These are phyloP conservation scores for Starmerella apicola DNA, from an alignment of 805 yeast genomes.

Conservation along the genomic window DNA sequence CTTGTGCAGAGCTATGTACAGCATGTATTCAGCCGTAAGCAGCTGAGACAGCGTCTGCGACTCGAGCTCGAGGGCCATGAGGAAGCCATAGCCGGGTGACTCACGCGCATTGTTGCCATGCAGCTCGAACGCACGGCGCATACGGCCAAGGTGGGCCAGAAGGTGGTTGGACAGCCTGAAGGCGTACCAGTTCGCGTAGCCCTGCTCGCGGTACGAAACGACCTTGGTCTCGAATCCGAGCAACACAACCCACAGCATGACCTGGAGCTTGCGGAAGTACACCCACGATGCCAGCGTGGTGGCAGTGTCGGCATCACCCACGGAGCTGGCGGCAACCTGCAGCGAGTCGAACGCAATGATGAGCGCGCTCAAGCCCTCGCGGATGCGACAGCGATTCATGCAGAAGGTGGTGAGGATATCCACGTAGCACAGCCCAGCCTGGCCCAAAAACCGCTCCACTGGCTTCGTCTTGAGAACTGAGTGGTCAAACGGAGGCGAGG, in stretches of 20 bases:
- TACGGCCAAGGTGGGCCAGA: constrained; percentile 35
- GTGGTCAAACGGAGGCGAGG: constrained; percentile 18
- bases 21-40: constrained; percentile 24
- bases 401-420: constrained; percentile 36
- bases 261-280: constrained; percentile 48
- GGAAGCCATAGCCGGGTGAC: constrained; percentile 18
- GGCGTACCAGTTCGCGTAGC: constrained; percentile 56
- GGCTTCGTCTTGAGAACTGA: constrained; percentile 17
- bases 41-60: constrained; percentile 24
- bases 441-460: constrained; percentile 25
- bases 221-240: constrained; percentile 66
- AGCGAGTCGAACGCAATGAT: constrained; percentile 59
- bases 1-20: constrained; percentile 18
- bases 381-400: constrained; percentile 70
- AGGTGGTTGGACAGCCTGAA: constrained; percentile 35
- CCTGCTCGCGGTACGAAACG: constrained; percentile 58
- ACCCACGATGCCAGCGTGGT: constrained; percentile 47
- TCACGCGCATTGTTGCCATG: constrained; percentile 13
- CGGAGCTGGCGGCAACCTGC: constrained; percentile 59
- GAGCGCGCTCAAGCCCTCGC: constrained; percentile 56
- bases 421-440: constrained; percentile 34
- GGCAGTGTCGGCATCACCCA: constrained; percentile 36
- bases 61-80: constrained; percentile 25
- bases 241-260: constrained; percentile 61
- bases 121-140: constrained; percentile 25